phyloP scores from a whole-genome alignment of 345 rosid genomes.

The Odontarrhena argentea region DNA sequence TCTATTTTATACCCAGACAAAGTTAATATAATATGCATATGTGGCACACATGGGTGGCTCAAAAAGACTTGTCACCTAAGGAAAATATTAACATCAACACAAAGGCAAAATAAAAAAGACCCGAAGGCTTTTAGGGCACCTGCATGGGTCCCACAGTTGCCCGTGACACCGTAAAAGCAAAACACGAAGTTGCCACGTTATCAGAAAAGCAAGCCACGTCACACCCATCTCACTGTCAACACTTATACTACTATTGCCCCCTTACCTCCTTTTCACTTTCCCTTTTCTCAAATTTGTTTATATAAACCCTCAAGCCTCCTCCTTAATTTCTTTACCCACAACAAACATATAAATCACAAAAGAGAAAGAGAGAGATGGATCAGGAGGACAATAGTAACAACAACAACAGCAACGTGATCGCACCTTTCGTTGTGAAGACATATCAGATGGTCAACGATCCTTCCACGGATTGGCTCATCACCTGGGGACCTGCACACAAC shows the following conservation, averaged over 20 bases:
- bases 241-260: slow-evolving; percentile 20
- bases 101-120: slow-evolving; percentile 31
- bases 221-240: slow-evolving; percentile 30
- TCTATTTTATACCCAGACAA: no score
- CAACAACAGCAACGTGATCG: slow-evolving; percentile 42
- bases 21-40: slow-evolving; percentile 25
- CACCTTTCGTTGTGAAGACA: slow-evolving; percentile 88
- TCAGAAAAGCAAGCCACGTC: slow-evolving; percentile 40
- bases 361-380: slow-evolving; percentile 43
- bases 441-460: slow-evolving; percentile 93
- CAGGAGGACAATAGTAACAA: slow-evolving; percentile 27
- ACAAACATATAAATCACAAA: slow-evolving; percentile 20
- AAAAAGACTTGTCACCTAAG: slow-evolving; percentile 44
- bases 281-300: slow-evolving; percentile 17
- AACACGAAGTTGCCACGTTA: slow-evolving; percentile 43
- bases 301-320: slow-evolving; percentile 31
- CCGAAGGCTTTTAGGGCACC: slow-evolving; percentile 18
- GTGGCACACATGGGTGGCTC: slow-evolving; percentile 38
- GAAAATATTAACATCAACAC: slow-evolving; percentile 20
- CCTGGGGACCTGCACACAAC: slow-evolving; percentile 79
- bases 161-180: slow-evolving; percentile 43
- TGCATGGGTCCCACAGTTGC: slow-evolving; percentile 47
- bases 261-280: background rate
- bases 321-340: slow-evolving; percentile 36
- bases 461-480: slow-evolving; percentile 67